phyloP scores from a whole-genome alignment of 2,329 filamentous ascomycete species.

The Botrytis deweyae region DNA sequence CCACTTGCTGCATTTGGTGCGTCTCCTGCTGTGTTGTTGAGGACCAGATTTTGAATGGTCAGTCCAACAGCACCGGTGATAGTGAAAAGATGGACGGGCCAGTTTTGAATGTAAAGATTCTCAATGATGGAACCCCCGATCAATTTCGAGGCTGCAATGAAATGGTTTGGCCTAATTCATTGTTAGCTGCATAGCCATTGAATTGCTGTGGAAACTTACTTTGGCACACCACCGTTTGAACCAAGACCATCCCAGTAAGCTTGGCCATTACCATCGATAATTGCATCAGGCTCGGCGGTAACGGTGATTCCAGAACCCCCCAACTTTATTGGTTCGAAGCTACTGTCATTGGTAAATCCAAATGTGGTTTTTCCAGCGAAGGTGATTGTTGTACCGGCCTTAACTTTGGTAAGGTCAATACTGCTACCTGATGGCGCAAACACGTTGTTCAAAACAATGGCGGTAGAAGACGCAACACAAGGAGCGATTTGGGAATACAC shows the following conservation, averaged over 20 bases:
- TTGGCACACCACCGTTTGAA: constrained; percentile 50
- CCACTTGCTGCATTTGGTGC: constrained; percentile 37
- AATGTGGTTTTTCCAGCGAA: constrained; percentile 59
- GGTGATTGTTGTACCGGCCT: constrained; percentile 53
- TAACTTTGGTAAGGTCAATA: constrained; percentile 55
- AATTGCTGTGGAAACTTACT: constrained; percentile 26
- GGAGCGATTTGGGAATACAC: constrained; percentile 49
- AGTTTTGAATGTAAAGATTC: constrained; percentile 52
- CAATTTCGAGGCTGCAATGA: constrained; percentile 52
- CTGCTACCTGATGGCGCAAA: constrained; percentile 56
- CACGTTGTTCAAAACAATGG: constrained; percentile 55
- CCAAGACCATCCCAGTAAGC: constrained; percentile 64
- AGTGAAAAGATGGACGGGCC: constrained; percentile 53
- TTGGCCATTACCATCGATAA: constrained; percentile 52
- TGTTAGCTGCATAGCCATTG: neutral
- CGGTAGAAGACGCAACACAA: constrained; percentile 52
- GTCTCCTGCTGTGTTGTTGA: constrained; percentile 58
- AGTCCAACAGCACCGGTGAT: constrained; percentile 46
- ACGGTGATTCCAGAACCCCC: constrained; percentile 58
- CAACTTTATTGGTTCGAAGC: constrained; percentile 42
- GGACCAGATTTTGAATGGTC: constrained; percentile 50
- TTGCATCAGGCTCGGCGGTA: constrained; percentile 50
- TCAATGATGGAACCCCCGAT: constrained; percentile 51
- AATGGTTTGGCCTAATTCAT: constrained; percentile 57
- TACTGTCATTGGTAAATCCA: constrained; percentile 33